A percentile compares a stretch with the other conserved stretches of the same genome.
These are phyloP conservation scores for Lanmaoa pseudosensibilis DNA, from an alignment of 768 basidiomycete species.

Conservation along the genomic window DNA sequence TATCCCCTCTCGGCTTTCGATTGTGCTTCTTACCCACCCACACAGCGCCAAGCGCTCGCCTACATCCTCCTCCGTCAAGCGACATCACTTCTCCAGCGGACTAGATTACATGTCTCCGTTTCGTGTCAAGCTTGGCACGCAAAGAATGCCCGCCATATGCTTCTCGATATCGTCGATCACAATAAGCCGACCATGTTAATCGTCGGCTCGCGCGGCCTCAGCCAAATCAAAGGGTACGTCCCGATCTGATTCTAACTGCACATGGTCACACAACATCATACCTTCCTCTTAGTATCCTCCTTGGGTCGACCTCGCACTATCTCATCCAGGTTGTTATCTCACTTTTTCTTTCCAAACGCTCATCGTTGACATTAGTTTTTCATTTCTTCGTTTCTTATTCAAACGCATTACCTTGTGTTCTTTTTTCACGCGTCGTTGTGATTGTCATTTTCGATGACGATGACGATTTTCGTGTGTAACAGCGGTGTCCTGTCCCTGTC, in stretches of 20 bases:
- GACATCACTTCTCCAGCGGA: conserved; percentile 87
- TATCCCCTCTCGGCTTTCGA: background rate
- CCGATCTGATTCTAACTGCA: background rate
- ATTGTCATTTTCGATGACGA: too few relatives aligned
- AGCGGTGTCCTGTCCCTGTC: conserved; percentile 93
- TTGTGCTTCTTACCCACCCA: conserved; percentile 12
- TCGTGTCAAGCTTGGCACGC: conserved; percentile 96
- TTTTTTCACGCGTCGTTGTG: background rate
- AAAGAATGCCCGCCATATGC: conserved; percentile 90
- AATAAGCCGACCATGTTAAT: conserved; percentile 89
- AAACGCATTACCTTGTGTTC: background rate
- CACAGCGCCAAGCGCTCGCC: conserved; percentile 82
- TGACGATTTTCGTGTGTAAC: too few relatives aligned
- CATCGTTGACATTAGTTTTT: background rate
- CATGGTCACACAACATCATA: background rate
- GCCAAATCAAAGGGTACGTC: conserved; percentile 81
- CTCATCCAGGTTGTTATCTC: conserved; percentile 66
- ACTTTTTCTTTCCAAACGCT: background rate
- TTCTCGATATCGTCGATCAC: conserved; percentile 88
- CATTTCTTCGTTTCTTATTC: background rate
- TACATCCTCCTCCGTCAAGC: conserved; percentile 90
- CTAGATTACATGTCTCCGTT: conserved; percentile 81
- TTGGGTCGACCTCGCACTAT: conserved; percentile 95
- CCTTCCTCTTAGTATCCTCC: conserved; percentile 83
- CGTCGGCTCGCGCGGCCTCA: conserved; percentile 89